phyloP scores from a whole-genome alignment of 192 early-diverging fungal species.

The Martensiomyces pterosporus region DNA sequence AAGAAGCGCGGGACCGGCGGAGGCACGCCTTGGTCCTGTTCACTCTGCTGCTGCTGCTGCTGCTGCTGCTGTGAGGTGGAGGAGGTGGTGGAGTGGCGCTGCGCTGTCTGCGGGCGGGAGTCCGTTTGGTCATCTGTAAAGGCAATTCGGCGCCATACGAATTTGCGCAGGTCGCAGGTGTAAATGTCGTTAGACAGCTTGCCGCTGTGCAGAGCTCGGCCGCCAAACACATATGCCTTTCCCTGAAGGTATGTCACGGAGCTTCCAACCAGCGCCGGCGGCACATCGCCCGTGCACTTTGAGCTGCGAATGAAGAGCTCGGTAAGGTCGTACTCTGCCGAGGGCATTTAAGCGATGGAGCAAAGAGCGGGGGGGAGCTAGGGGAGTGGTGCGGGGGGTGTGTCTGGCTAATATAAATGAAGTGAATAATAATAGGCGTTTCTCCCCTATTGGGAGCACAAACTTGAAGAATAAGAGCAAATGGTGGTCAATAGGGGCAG shows the following conservation, averaged over 20 bases:
- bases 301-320: slow-evolving; percentile 50
- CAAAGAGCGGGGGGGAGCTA: background rate
- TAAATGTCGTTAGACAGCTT: slow-evolving; percentile 70
- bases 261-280: slow-evolving; percentile 68
- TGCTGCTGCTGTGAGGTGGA: background rate
- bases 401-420: slow-evolving; percentile 1
- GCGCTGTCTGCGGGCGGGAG: too few species aligned
- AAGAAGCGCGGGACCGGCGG: slow-evolving; percentile 60
- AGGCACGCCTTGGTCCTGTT: too few species aligned
- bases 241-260: slow-evolving; percentile 59
- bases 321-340: slow-evolving; percentile 39
- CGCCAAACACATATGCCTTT: slow-evolving; percentile 66
- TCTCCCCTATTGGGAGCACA: too few species aligned
- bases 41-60: background rate
- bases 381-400: background rate
- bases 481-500: too few species aligned
- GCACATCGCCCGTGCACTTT: slow-evolving; percentile 63
- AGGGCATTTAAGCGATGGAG: too few species aligned
- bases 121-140: too few species aligned
- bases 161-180: slow-evolving; percentile 58
- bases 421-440: background rate
- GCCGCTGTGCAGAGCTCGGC: slow-evolving; percentile 60
- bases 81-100: slow-evolving; percentile 7
- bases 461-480: too few species aligned
- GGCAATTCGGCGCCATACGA: slow-evolving; percentile 59